These are phyloP conservation scores for Colletotrichum karsti DNA, from an alignment of 2,329 filamentous ascomycete species.

Conservation along the genomic window DNA sequence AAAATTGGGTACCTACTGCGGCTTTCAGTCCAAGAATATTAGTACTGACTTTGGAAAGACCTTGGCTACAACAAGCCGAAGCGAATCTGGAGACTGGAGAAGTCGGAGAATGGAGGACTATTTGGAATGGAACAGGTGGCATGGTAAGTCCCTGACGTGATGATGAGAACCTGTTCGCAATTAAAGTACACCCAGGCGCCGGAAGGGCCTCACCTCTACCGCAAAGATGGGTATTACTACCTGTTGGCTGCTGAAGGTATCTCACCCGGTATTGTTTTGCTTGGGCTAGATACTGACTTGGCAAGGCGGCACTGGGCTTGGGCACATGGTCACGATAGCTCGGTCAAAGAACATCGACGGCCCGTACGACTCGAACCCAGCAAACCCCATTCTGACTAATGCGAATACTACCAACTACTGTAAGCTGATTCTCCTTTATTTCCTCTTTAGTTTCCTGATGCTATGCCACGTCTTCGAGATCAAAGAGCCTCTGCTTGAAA, in stretches of 20 bases:
- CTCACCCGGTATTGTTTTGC: neutral
- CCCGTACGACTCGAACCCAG: conserved; percentile 51
- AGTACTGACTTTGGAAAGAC: conserved; percentile 42
- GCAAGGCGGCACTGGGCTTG: conserved; percentile 52
- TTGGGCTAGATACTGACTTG: neutral
- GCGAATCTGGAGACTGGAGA: conserved; percentile 35
- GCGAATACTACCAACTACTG: conserved; percentile 51
- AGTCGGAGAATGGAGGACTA: conserved; percentile 1
- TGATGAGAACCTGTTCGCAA: neutral
- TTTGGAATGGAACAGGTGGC: conserved; percentile 15
- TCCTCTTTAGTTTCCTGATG: no score
- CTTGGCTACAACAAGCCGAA: conserved; percentile 55
- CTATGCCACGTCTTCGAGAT: no score
- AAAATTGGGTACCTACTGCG: conserved; percentile 44
- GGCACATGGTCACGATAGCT: conserved; percentile 59
- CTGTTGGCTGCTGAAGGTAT: conserved; percentile 58
- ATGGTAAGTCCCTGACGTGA: neutral
- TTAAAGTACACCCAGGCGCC: neutral
- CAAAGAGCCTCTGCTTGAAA: no score
- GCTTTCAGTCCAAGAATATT: conserved; percentile 38
- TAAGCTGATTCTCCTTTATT: neutral
- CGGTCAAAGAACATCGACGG: conserved; percentile 50
- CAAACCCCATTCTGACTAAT: conserved; percentile 56
- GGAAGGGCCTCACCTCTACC: conserved; percentile 65
- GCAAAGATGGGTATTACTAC: conserved; percentile 60